Percentiles rank a stretch among this genome's conserved stretches.
phyloP scores from a whole-genome alignment of 129 eudicot species.

The Helianthus tuberosus region DNA sequence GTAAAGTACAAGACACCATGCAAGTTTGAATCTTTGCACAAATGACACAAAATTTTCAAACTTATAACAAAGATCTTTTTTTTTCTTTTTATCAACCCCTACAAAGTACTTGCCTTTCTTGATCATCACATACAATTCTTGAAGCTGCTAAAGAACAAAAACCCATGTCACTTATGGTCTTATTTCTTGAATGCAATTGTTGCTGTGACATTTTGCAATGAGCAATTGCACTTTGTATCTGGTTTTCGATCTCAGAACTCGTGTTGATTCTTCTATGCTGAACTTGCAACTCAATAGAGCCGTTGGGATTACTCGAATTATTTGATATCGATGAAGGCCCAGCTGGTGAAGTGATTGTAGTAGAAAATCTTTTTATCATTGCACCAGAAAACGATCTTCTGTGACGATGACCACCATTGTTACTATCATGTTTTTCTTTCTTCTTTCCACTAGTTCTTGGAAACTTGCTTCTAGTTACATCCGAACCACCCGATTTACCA shows the following conservation, averaged over 20 bases:
- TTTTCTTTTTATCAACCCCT: conserved; percentile 45
- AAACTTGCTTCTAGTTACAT: conserved; percentile 38
- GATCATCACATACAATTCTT: conserved; percentile 56
- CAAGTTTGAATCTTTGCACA: conserved; percentile 31
- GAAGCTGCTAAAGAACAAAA: conserved; percentile 58
- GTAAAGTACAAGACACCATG: conserved; percentile 25
- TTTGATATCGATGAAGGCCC: conserved; percentile 48
- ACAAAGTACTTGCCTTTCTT: conserved; percentile 64
- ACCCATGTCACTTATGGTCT: conserved; percentile 55
- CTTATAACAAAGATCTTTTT: conserved; percentile 13
- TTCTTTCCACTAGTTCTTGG: conserved; percentile 35
- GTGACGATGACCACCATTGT: conserved; percentile 37
- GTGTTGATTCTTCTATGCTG: conserved; percentile 56
- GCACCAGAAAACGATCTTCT: conserved; percentile 88
- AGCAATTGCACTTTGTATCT: conserved; percentile 91
- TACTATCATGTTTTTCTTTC: conserved; percentile 41
- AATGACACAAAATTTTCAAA: conserved; percentile 28
- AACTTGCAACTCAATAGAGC: conserved; percentile 40
- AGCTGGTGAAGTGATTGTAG: conserved; percentile 37
- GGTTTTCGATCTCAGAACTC: conserved; percentile 64
- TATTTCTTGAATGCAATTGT: conserved; percentile 48
- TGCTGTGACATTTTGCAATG: conserved; percentile 88
- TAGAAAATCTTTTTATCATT: conserved; percentile 51
- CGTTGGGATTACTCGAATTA: conserved; percentile 37
- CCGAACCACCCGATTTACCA: conserved; percentile 57